A percentile compares a stretch with the other conserved stretches of the same genome.
These are phyloP conservation scores for Penicillium paneum DNA, from an alignment of 2,329 filamentous ascomycete genomes.

Conservation along the genomic window DNA sequence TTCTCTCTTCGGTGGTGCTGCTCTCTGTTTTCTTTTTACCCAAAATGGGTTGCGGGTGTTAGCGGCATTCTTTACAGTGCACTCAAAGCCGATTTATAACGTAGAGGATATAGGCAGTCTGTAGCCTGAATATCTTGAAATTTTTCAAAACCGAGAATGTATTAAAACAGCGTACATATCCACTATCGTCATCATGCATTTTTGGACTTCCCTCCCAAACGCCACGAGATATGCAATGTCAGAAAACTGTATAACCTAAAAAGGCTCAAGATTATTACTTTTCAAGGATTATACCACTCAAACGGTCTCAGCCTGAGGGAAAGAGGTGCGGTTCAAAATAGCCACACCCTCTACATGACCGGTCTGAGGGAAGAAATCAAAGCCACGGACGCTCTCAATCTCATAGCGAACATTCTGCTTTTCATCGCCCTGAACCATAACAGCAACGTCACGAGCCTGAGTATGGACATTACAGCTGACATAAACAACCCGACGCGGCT, in stretches of 20 bases:
- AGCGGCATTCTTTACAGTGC: conserved; percentile 8
- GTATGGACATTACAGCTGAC: conserved; percentile 98
- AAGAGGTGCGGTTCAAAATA: conserved; percentile 48
- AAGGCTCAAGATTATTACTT: not conserved
- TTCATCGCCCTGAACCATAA: conserved; percentile 68
- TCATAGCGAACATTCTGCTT: conserved; percentile 58
- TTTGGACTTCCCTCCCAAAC: not conserved
- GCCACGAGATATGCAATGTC: conserved; percentile 9
- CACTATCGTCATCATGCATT: not conserved
- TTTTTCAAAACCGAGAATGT: not conserved
- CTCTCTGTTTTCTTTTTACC: conserved; percentile 7
- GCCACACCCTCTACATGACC: conserved; percentile 66
- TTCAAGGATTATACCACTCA: not conserved
- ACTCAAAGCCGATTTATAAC: conserved; percentile 16
- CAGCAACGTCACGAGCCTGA: conserved; percentile 87
- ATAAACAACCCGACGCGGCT: conserved; percentile 78
- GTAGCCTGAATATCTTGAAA: conserved; percentile 1
- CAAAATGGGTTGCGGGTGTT: conserved; percentile 16
- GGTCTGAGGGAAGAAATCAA: conserved; percentile 95
- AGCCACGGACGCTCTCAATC: conserved; percentile 86
- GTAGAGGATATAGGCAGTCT: conserved; percentile 13
- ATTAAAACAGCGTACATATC: conserved; percentile 5
- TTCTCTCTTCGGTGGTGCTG: conserved; percentile 12
- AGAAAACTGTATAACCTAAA: not conserved
- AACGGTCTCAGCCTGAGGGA: conserved; percentile 9